These are phyloP conservation scores for Ochetophila trinervis DNA, from an alignment of 306 rosid genomes.

Conservation along the genomic window DNA sequence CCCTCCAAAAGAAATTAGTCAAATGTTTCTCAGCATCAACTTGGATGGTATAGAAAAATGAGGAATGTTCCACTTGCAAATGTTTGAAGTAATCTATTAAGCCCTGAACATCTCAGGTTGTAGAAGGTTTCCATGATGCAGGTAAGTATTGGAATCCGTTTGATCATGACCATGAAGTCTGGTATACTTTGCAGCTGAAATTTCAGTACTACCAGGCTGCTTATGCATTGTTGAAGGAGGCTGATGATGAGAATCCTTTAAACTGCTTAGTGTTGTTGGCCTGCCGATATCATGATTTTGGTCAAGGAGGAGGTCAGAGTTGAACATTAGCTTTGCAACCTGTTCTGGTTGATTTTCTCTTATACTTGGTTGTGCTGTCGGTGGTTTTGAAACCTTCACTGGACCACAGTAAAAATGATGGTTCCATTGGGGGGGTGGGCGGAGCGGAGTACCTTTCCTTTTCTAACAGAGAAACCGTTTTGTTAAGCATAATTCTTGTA, in stretches of 20 bases:
- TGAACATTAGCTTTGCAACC: constrained; percentile 20
- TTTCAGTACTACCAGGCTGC: neutral
- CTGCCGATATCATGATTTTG: constrained; percentile 17
- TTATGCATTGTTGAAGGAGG: neutral
- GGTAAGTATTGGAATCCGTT: neutral
- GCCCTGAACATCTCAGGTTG: constrained; percentile 15
- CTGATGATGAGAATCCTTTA: neutral
- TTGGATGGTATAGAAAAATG: constrained; percentile 23
- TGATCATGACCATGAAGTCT: neutral
- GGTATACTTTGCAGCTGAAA: neutral
- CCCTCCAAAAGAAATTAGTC: constrained; percentile 40
- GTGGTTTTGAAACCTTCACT: constrained; percentile 17
- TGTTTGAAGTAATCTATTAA: constrained; percentile 17
- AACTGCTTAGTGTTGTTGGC: neutral
- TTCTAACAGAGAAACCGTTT: constrained; percentile 19
- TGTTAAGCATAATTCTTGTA: constrained; percentile 21
- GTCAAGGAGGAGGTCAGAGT: constrained; percentile 5
- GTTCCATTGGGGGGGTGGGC: too few species aligned
- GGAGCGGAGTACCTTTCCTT: constrained; percentile 25
- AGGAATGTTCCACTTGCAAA: constrained; percentile 18
- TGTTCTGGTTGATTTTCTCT: constrained; percentile 23
- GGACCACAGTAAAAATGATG: constrained; percentile 16
- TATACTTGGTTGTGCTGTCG: constrained; percentile 3
- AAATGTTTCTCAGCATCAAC: constrained; percentile 20
- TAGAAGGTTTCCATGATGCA: neutral